phyloP scores from a whole-genome alignment of 208 protist species.

The Trypanosoma conorhini region DNA sequence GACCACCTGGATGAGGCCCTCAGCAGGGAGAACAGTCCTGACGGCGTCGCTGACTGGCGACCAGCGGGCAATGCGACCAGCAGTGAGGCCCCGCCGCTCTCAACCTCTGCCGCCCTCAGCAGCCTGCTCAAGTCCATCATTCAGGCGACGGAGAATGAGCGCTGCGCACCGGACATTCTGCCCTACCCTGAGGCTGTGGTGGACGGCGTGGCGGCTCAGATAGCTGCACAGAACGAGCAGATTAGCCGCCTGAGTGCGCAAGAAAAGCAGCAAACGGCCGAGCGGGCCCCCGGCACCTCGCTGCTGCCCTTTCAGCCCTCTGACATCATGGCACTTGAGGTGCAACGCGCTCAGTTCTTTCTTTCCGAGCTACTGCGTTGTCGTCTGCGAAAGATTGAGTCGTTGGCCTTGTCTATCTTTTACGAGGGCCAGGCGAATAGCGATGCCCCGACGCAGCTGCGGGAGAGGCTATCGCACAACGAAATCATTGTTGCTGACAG shows the following conservation, averaged over 20 bases:
- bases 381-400: conserved; percentile 82
- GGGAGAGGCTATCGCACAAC: conserved; percentile 38
- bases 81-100: conserved; percentile 19
- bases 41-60: conserved; percentile 1
- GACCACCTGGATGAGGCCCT: conserved; percentile 55
- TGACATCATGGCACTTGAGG: conserved; percentile 72
- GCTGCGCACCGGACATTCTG: conserved; percentile 74
- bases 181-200: conserved; percentile 69
- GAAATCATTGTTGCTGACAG: conserved; percentile 75
- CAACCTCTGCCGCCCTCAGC: conserved; percentile 18
- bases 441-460: conserved; percentile 29
- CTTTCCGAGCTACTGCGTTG: conserved; percentile 80
- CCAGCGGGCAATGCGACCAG: conserved; percentile 2
- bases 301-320: conserved; percentile 81
- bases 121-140: conserved; percentile 52
- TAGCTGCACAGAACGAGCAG: conserved; percentile 44
- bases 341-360: conserved; percentile 85
- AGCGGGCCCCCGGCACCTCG: conserved; percentile 29
- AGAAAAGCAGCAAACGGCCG: conserved; percentile 45
- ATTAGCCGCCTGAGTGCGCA: conserved; percentile 38
- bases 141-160: conserved; percentile 76
- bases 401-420: conserved; percentile 57
- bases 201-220: conserved; percentile 42
- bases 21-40: conserved; percentile 30
- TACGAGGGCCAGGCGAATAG: conserved; percentile 47